Evolutionary conservation across 192 early-diverging fungal species (phyloP).

Genomic region (Dimargaris verticillata): DNA sequence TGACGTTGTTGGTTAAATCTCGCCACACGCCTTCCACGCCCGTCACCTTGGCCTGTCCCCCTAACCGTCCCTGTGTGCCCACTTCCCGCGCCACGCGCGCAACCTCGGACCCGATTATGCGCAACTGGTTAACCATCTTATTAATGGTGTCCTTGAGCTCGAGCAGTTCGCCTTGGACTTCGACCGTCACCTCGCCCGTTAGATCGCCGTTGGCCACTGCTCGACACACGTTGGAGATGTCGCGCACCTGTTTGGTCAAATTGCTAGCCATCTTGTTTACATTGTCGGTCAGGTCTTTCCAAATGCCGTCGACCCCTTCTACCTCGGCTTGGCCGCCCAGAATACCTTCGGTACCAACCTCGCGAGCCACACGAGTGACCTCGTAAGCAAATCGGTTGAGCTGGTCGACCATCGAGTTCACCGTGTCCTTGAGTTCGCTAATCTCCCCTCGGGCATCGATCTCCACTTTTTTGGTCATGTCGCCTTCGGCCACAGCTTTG

Average conservation of each 20-base stretch:
- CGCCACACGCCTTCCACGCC: conserved; percentile 2
- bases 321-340: conserved; percentile 6
- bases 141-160: conserved; percentile 7
- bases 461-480: conserved; percentile 8
- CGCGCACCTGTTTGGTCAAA: conserved; percentile 8
- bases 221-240: conserved; percentile 2
- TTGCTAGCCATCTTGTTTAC: conserved; percentile 8
- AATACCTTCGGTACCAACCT: conserved; percentile 9
- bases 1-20: conserved; percentile 7
- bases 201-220: conserved; percentile 9
- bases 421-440: conserved; percentile 5
- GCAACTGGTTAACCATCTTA: conserved; percentile 6
- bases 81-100: conserved; percentile 3
- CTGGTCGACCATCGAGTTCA: conserved; percentile 8
- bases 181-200: background rate
- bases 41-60: conserved; percentile 5
- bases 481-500: conserved; percentile 5
- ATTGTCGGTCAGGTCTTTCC: conserved; percentile 6
- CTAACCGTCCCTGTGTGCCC: background rate
- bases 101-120: background rate
- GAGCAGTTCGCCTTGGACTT: conserved; percentile 1
- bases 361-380: conserved; percentile 3
- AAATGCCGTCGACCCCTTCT: conserved; percentile 7
- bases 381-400: conserved; percentile 1
- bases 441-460: conserved; percentile 1